phyloP scores from a whole-genome alignment of 176 grass and related monocot genomes.

The Eremochloa ophiuroides region DNA sequence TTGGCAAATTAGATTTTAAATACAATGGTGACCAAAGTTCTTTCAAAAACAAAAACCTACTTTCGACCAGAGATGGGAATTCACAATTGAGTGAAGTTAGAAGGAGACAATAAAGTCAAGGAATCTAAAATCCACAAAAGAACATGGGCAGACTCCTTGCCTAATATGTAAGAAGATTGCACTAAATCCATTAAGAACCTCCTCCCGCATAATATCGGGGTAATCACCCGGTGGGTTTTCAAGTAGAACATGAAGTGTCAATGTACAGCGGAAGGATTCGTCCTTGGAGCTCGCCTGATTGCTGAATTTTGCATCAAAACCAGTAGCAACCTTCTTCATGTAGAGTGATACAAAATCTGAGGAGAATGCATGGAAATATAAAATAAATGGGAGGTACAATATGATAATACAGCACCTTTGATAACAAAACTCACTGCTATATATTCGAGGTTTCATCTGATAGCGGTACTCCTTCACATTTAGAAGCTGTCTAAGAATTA shows the following conservation, averaged over 20 bases:
- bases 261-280: conserved; percentile 61
- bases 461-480: conserved; percentile 65
- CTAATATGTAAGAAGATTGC: conserved; percentile 53
- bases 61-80: not conserved
- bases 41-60: not conserved
- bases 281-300: conserved; percentile 62
- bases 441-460: conserved; percentile 71
- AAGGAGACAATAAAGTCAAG: not conserved
- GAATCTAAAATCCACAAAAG: conserved; percentile 1
- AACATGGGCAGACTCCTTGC: conserved; percentile 19
- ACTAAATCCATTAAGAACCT: conserved; percentile 63
- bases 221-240: conserved; percentile 91
- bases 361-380: not conserved
- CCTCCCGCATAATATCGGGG: conserved; percentile 59
- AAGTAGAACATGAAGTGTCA: conserved; percentile 69
- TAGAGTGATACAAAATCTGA: conserved; percentile 56
- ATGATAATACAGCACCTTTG: not conserved
- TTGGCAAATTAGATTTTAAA: not conserved
- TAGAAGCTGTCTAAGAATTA: conserved; percentile 70
- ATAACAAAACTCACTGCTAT: conserved; percentile 54
- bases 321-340: conserved; percentile 42
- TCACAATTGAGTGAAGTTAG: conserved; percentile 16
- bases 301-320: conserved; percentile 45
- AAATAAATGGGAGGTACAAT: conserved; percentile 2
- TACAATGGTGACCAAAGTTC: not conserved